These are phyloP conservation scores for Claviceps sp. DNA, from an alignment of 2,329 filamentous ascomycete species.

Conservation along the genomic window DNA sequence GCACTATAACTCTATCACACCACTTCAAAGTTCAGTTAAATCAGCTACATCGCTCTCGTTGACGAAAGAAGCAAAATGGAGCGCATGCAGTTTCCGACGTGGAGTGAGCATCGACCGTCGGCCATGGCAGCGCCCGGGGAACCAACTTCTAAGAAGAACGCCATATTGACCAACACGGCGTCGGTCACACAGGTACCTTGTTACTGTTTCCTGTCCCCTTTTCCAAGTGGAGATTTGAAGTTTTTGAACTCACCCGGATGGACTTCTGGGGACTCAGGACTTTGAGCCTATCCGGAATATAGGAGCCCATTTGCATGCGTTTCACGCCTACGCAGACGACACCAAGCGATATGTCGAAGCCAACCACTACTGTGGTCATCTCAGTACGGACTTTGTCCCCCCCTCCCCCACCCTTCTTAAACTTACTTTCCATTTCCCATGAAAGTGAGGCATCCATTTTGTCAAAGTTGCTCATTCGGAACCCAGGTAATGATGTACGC, in stretches of 20 bases:
- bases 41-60: too few species aligned
- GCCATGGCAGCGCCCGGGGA: too few species aligned
- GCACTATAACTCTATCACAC: too few species aligned
- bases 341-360: slow-evolving; percentile 57
- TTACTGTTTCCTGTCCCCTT: too few species aligned
- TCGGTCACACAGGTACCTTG: too few species aligned
- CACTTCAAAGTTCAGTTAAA: too few species aligned
- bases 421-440: background rate
- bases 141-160: too few species aligned
- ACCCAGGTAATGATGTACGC: slow-evolving; percentile 45
- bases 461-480: background rate
- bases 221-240: background rate
- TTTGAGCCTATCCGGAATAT: slow-evolving; percentile 62
- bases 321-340: slow-evolving; percentile 69
- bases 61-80: too few species aligned
- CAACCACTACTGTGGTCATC: slow-evolving; percentile 74
- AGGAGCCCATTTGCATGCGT: slow-evolving; percentile 77
- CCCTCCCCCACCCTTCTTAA: background rate
- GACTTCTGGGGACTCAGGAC: slow-evolving; percentile 25
- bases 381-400: slow-evolving; percentile 27
- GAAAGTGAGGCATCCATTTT: background rate
- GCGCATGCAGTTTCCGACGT: too few species aligned
- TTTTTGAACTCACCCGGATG: background rate
- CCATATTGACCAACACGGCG: too few species aligned
- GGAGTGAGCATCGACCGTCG: too few species aligned